Evolutionary conservation across 768 basidiomycete species (phyloP).

Genomic region (Leccinum boreale): DNA sequence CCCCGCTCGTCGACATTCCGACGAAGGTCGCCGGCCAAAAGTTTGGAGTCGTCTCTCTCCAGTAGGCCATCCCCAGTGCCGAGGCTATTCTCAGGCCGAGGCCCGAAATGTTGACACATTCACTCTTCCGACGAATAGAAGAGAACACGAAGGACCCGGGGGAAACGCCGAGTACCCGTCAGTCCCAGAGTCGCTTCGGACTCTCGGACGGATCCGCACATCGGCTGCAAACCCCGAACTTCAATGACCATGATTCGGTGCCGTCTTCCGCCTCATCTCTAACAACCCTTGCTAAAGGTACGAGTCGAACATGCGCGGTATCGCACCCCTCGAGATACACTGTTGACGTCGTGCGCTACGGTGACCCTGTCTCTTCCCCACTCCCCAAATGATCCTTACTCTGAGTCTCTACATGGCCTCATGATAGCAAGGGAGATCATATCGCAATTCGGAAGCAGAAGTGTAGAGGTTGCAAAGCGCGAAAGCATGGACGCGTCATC

Average conservation of each 20-base stretch:
- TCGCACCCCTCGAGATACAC: background rate
- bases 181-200: background rate
- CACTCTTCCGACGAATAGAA: background rate
- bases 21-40: background rate
- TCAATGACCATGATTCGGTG: background rate
- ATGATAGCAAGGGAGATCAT: background rate
- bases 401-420: background rate
- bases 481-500: background rate
- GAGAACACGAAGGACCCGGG: background rate
- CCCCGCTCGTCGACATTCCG: background rate
- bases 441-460: background rate
- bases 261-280: background rate
- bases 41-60: background rate
- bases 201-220: slow-evolving; percentile 1
- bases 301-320: background rate
- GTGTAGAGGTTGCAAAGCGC: background rate
- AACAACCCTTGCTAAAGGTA: too few species aligned
- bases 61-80: background rate
- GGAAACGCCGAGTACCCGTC: background rate
- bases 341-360: background rate
- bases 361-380: background rate
- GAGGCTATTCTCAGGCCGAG: background rate
- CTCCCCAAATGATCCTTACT: background rate
- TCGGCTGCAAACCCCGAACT: background rate
- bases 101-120: background rate